Evolutionary conservation across 306 rosid genomes (phyloP).

Genomic region (Citrullus amarus): DNA sequence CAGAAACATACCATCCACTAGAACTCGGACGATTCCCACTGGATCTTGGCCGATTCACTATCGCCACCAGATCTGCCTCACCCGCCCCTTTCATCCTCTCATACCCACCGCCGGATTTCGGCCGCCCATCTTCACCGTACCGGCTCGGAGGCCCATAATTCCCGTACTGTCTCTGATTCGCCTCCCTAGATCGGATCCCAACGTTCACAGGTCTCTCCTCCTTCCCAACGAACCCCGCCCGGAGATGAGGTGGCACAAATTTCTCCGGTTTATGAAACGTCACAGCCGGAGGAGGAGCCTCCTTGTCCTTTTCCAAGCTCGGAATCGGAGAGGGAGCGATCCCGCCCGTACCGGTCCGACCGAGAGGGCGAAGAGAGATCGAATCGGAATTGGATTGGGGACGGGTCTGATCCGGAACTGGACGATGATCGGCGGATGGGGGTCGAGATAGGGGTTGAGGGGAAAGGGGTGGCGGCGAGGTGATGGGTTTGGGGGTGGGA

Average conservation of each 20-base stretch:
- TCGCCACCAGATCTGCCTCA: conserved; percentile 23
- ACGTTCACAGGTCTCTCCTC: conserved; percentile 38
- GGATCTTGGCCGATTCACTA: conserved; percentile 35
- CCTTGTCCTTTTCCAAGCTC: conserved; percentile 26
- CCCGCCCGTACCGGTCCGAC: conserved; percentile 33
- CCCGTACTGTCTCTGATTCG: conserved; percentile 17
- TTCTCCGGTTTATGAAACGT: conserved; percentile 31
- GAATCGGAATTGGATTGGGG: conserved; percentile 26
- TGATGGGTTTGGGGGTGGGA: conserved; percentile 10
- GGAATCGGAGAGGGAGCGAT: conserved; percentile 17
- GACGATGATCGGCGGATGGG: conserved; percentile 9
- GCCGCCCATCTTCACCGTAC: conserved; percentile 36
- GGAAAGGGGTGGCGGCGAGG: conserved; percentile 3
- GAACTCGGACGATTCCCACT: conserved; percentile 28
- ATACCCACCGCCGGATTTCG: conserved; percentile 51
- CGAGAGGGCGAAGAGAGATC: conserved; percentile 70
- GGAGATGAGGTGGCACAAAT: conserved; percentile 78
- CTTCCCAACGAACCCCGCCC: conserved; percentile 55
- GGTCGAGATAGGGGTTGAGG: conserved; percentile 12
- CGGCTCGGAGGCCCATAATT: conserved; percentile 21
- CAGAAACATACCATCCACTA: conserved; percentile 24
- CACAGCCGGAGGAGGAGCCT: conserved; percentile 8
- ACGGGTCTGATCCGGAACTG: conserved; percentile 17
- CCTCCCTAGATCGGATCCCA: conserved; percentile 19
- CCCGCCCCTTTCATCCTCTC: conserved; percentile 37